These are phyloP conservation scores for Bombardia bombarda DNA, from an alignment of 495 filamentous ascomycete species.

Conservation along the genomic window DNA sequence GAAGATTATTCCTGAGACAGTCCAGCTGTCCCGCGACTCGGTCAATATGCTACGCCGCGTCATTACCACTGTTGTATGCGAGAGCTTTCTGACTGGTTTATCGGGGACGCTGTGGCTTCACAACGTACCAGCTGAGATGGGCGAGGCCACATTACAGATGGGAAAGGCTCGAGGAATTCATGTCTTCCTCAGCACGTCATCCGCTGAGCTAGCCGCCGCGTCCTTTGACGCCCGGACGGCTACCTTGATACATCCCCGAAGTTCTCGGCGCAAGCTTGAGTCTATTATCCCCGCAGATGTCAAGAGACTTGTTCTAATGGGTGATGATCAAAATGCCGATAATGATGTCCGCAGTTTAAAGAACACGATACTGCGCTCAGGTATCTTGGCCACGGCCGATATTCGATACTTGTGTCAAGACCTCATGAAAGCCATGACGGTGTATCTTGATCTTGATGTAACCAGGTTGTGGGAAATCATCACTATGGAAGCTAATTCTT, in stretches of 20 bases:
- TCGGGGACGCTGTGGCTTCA: constrained; percentile 1
- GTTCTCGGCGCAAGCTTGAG: not conserved
- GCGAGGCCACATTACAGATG: not conserved
- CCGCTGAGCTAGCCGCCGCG: not conserved
- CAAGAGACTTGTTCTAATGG: not conserved
- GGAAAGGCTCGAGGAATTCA: not conserved
- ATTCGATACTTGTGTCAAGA: not conserved
- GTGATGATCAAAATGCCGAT: not conserved
- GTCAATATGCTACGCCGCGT: not conserved
- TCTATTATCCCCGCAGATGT: not conserved
- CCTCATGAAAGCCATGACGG: not conserved
- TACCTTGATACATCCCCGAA: not conserved
- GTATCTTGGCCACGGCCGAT: not conserved
- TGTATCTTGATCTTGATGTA: not conserved
- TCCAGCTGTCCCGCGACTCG: not conserved
- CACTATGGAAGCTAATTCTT: not conserved
- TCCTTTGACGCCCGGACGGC: not conserved
- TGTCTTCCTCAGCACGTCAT: not conserved
- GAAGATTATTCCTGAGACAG: not conserved
- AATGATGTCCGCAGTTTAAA: not conserved
- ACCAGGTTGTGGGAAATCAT: not conserved
- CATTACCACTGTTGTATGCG: not conserved
- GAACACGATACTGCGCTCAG: not conserved
- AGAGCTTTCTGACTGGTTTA: not conserved
- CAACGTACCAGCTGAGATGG: not conserved